Conservation (phyloP, 768 basidiomycete genomes). For the Amanita muscaria region DNA sequence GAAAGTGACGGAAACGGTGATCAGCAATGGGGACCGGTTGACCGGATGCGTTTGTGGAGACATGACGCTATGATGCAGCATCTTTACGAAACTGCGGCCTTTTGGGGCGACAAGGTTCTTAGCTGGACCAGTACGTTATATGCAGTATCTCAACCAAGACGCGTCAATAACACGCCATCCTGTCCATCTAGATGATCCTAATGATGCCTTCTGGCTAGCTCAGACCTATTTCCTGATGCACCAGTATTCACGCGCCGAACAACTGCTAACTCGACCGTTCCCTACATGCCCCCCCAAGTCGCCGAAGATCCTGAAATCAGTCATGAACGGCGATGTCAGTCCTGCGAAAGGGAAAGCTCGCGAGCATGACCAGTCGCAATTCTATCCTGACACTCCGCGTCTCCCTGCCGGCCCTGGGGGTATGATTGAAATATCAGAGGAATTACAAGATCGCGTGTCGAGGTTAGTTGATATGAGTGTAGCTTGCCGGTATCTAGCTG, state of each 20-base stretch:
- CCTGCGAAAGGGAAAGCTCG: slow-evolving; percentile 55
- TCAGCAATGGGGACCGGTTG: slow-evolving; percentile 80
- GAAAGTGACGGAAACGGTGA: slow-evolving; percentile 50
- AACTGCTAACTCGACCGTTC: slow-evolving; percentile 83
- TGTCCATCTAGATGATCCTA: slow-evolving; percentile 65
- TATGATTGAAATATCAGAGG: slow-evolving; percentile 59
- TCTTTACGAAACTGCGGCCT: slow-evolving; percentile 91
- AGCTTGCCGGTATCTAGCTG: slow-evolving; percentile 92
- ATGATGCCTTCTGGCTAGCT: slow-evolving; percentile 98
- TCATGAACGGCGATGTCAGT: slow-evolving; percentile 33
- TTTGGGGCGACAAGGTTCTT: slow-evolving; percentile 97
- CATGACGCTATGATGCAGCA: slow-evolving; percentile 99
- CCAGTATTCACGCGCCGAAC: slow-evolving; percentile 91
- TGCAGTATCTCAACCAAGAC: slow-evolving; percentile 11
- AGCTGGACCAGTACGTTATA: slow-evolving; percentile 82
- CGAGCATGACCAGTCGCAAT: slow-evolving; percentile 35
- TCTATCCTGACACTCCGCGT: slow-evolving; percentile 33
- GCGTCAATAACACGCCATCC: slow-evolving; percentile 6
- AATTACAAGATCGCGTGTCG: slow-evolving; percentile 56
- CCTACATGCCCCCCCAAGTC: slow-evolving; percentile 40
- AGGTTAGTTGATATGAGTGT: slow-evolving; percentile 90
- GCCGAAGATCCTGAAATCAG: slow-evolving; percentile 22
- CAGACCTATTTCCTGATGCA: slow-evolving; percentile 96
- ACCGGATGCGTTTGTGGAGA: slow-evolving; percentile 93
- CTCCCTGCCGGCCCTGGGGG: slow-evolving; percentile 67